These are phyloP conservation scores for Wickerhamiella infanticola DNA, from an alignment of 1,139 yeast species.

Conservation along the genomic window DNA sequence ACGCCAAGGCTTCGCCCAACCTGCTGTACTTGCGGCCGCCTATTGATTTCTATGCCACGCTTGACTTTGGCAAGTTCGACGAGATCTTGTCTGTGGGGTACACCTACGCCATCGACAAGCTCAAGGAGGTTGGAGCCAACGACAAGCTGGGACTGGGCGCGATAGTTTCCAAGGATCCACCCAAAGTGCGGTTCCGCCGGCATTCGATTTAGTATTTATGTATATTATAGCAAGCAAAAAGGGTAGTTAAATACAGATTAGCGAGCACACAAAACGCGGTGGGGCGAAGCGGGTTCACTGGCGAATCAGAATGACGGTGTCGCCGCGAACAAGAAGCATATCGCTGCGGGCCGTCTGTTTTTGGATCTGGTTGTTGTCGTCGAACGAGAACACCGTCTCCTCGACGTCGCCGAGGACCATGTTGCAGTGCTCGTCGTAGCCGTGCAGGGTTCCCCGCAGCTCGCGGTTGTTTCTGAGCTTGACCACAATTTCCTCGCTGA, in stretches of 20 bases:
- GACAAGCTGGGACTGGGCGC: constrained; percentile 28
- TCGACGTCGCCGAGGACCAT: constrained; percentile 87
- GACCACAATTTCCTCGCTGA: constrained; percentile 77
- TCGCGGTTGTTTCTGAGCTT: constrained; percentile 96
- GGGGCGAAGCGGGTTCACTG: constrained; percentile 9
- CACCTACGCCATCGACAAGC: constrained; percentile 47
- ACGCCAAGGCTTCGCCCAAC: constrained; percentile 72
- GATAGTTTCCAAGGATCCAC: neutral
- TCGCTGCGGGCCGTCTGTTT: constrained; percentile 53
- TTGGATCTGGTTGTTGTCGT: constrained; percentile 30
- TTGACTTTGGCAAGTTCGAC: constrained; percentile 84
- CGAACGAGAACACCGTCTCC: constrained; percentile 57
- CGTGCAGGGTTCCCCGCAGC: constrained; percentile 78
- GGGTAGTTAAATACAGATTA: no score
- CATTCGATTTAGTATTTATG: neutral
- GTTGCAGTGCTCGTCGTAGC: constrained; percentile 92
- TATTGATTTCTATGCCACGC: constrained; percentile 75
- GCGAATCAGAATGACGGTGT: constrained; percentile 72
- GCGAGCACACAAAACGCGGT: neutral
- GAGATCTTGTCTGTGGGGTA: constrained; percentile 76
- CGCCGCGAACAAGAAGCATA: constrained; percentile 93
- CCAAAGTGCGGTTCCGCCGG: neutral
- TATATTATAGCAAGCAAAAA: no score
- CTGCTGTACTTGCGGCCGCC: constrained; percentile 91
- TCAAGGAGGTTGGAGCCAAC: constrained; percentile 38